Evolutionary conservation across 805 yeast species (phyloP), one percentile per base, ranked within the genome.

Genomic region (Ogataea minuta): DNA sequence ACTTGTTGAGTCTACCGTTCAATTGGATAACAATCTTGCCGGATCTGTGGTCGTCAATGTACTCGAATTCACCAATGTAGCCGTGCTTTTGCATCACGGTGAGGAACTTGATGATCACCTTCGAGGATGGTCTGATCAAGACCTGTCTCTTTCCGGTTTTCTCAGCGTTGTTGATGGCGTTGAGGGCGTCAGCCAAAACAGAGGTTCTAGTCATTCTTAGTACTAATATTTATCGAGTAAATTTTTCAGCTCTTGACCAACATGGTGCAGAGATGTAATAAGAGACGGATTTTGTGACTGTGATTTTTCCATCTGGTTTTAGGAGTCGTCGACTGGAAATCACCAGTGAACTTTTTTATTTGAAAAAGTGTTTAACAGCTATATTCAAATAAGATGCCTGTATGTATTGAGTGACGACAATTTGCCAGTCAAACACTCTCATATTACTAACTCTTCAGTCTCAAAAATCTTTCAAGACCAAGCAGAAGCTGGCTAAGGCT

Each of bases 61-160:
- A 87, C 80, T 90, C 96, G 72, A 89, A 89, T 76, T 89, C 97
- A 66, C 90, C 96, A 77, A 89, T 90, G 93, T 90, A 90, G 66
- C 80, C 96, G 73, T 90, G 97, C 77, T 80, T 88, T 80, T 90
- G 97, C 86, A 90, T 89, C 63, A 90, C 97, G 67, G 87, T 79
- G 72, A 90, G 79, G 77, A 88, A 90, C 77, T 88, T 90, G 84
- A 90, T 81, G 77, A 90, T 89, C 64, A 90, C 97, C 85, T 90
- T 90, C 68, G 96, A 90, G 40, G 97, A 88, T 58, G 97, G 97
- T 82, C 96, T 86, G 76, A 90, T 84, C 70, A 90, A 75, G 64
- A 90, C 97, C 79, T 90, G 97, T 78, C 97, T 86, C 81, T 90
- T 90, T 75, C 97, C 97, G 75, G 96, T 83, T 78, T 89, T 90